These are phyloP conservation scores for Neurospora tetraspora DNA, from an alignment of 495 filamentous ascomycete genomes.

Conservation along the genomic window DNA sequence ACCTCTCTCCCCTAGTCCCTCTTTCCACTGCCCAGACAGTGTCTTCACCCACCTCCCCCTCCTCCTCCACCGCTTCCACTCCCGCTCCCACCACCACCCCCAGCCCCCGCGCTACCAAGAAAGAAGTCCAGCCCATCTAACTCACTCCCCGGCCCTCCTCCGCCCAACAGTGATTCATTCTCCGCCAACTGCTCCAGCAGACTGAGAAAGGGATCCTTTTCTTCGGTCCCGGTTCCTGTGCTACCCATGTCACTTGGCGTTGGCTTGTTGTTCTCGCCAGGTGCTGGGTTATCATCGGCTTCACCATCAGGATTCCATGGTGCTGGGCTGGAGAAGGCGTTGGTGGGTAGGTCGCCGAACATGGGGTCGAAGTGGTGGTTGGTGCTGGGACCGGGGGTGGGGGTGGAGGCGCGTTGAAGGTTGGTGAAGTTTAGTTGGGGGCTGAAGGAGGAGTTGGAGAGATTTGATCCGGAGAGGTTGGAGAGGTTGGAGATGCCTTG, in stretches of 20 bases:
- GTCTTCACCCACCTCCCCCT: neutral
- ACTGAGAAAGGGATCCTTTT: slow-evolving; percentile 73
- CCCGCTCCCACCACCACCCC: neutral
- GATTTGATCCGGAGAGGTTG: slow-evolving; percentile 4
- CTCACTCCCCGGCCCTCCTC: slow-evolving; percentile 45
- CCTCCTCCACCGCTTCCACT: neutral
- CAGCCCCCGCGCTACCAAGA: slow-evolving; percentile 16
- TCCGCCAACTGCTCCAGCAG: slow-evolving; percentile 72
- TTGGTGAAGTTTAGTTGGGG: slow-evolving; percentile 16
- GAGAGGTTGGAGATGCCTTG: slow-evolving; percentile 3
- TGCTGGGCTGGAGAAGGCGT: slow-evolving; percentile 35
- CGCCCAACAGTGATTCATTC: slow-evolving; percentile 44
- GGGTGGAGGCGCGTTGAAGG: slow-evolving; percentile 9
- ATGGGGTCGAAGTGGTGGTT: slow-evolving; percentile 42
- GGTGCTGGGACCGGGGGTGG: slow-evolving; percentile 11
- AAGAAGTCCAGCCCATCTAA: slow-evolving; percentile 52
- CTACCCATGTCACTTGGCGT: slow-evolving; percentile 30
- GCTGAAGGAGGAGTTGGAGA: slow-evolving; percentile 9
- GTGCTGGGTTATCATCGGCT: too few relatives aligned
- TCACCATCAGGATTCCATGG: slow-evolving; percentile 19
- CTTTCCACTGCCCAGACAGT: neutral
- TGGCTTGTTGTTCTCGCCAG: slow-evolving; percentile 23
- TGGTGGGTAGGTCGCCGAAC: slow-evolving; percentile 40
- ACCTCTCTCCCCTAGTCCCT: neutral
- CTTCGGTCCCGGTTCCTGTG: slow-evolving; percentile 32